Conservation (phyloP, 331 rosid species). For the Rhamnella rubrinervis region DNA sequence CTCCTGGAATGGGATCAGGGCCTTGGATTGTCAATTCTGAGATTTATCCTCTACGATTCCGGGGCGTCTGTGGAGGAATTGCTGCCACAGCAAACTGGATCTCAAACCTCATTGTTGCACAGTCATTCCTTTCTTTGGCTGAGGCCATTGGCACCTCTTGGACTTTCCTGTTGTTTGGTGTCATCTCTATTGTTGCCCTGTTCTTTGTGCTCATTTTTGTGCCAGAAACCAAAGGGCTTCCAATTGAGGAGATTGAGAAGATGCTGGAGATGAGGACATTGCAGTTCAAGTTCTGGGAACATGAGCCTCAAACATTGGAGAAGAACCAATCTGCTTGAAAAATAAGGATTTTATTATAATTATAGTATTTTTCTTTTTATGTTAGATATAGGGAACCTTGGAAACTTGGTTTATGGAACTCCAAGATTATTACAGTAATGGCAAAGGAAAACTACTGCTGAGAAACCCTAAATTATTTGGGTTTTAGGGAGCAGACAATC, state of each 20-base stretch:
- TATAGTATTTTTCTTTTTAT: no score
- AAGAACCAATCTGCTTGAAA: constrained; percentile 10
- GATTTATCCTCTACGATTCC: constrained; percentile 50
- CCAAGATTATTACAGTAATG: no score
- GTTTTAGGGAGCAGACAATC: no score
- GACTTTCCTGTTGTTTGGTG: constrained; percentile 54
- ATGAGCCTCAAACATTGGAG: background rate
- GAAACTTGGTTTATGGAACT: background rate
- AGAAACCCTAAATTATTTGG: no score
- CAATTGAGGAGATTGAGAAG: constrained; percentile 60
- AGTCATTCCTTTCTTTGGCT: constrained; percentile 49
- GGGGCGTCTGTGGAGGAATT: constrained; percentile 63
- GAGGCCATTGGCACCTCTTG: constrained; percentile 49
- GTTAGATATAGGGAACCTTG: background rate
- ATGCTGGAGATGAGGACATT: constrained; percentile 46
- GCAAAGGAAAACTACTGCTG: no score
- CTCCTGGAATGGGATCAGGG: constrained; percentile 67
- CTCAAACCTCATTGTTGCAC: constrained; percentile 60
- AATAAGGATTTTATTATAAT: background rate
- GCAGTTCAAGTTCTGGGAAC: constrained; percentile 44
- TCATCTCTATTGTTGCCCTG: constrained; percentile 36
- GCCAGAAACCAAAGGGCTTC: constrained; percentile 64
- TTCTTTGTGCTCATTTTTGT: constrained; percentile 46
- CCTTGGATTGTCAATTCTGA: constrained; percentile 70
- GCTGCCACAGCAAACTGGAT: constrained; percentile 61